Percentiles rank a stretch among this genome's conserved stretches.
Evolutionary conservation across 768 basidiomycete genomes (phyloP).

Genomic region (Neoboletus magnificus): DNA sequence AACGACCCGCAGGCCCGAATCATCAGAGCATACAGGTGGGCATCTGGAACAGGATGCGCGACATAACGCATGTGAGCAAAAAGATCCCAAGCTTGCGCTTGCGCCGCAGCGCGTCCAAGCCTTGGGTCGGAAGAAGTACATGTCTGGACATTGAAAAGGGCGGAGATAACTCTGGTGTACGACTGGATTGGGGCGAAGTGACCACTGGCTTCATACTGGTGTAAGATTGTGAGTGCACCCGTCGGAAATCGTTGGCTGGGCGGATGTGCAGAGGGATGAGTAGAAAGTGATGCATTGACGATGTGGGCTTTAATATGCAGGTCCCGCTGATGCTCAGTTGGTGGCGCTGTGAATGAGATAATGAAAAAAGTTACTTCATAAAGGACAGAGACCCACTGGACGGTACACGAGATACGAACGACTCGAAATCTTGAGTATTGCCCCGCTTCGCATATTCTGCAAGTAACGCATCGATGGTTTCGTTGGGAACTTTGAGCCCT

Average conservation of each 20-base stretch:
- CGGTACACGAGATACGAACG: slow-evolving; percentile 40
- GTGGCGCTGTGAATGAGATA: slow-evolving; percentile 28
- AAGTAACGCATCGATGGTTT: slow-evolving; percentile 46
- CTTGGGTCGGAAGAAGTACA: slow-evolving; percentile 18
- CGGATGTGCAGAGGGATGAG: slow-evolving; percentile 20
- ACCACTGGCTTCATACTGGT: slow-evolving; percentile 64
- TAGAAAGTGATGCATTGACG: slow-evolving; percentile 1
- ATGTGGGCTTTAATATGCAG: slow-evolving; percentile 72
- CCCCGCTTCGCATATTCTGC: slow-evolving; percentile 46
- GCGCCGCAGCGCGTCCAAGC: slow-evolving; percentile 43
- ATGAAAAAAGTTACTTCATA: neutral
- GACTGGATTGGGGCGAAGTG: slow-evolving; percentile 67
- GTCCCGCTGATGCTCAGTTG: slow-evolving; percentile 59
- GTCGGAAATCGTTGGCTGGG: slow-evolving; percentile 46
- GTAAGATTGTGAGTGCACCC: slow-evolving; percentile 63
- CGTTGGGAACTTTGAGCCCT: slow-evolving; percentile 24
- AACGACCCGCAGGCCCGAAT: slow-evolving; percentile 76
- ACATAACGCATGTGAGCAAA: slow-evolving; percentile 96
- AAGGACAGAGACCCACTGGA: slow-evolving; percentile 36
- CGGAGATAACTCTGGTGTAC: slow-evolving; percentile 66
- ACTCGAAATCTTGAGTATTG: slow-evolving; percentile 44
- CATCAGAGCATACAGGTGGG: slow-evolving; percentile 76
- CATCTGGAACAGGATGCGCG: slow-evolving; percentile 79
- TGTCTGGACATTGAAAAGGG: slow-evolving; percentile 48
- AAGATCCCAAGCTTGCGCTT: slow-evolving; percentile 89